phyloP scores from a whole-genome alignment of 306 rosid genomes.

The Dalbergia oliveri region DNA sequence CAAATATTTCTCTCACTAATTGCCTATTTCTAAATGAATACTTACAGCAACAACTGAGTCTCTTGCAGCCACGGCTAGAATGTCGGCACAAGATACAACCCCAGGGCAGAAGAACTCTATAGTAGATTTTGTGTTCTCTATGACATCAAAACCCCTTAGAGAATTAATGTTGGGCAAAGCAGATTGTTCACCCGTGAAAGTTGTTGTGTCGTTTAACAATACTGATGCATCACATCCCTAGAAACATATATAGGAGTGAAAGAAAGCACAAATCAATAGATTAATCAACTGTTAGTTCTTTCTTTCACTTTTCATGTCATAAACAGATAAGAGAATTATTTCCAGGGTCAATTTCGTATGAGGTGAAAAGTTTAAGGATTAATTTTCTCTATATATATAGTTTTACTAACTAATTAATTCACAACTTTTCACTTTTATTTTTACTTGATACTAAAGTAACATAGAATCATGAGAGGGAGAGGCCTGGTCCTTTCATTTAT shows the following conservation, averaged over 20 bases:
- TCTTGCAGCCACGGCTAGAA: conserved; percentile 57
- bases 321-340: not conserved
- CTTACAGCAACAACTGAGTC: conserved; percentile 57
- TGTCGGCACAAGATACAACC: conserved; percentile 62
- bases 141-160: conserved; percentile 53
- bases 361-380: too few relatives aligned
- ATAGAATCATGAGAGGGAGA: too few relatives aligned
- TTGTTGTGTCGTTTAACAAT: conserved; percentile 53
- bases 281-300: not conserved
- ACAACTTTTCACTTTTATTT: too few relatives aligned
- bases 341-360: too few relatives aligned
- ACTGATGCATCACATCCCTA: conserved; percentile 70
- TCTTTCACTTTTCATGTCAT: not conserved
- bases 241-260: not conserved
- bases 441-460: too few relatives aligned
- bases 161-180: conserved; percentile 51
- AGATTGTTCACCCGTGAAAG: conserved; percentile 56
- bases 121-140: conserved; percentile 50
- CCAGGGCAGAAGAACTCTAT: conserved; percentile 47
- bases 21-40: not conserved
- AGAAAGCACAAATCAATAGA: too few relatives aligned
- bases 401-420: too few relatives aligned
- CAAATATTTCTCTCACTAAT: too few relatives aligned
- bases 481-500: too few relatives aligned
- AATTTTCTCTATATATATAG: too few relatives aligned